phyloP scores from a whole-genome alignment of 179 eudicot species.

The Beta macrorhiza region DNA sequence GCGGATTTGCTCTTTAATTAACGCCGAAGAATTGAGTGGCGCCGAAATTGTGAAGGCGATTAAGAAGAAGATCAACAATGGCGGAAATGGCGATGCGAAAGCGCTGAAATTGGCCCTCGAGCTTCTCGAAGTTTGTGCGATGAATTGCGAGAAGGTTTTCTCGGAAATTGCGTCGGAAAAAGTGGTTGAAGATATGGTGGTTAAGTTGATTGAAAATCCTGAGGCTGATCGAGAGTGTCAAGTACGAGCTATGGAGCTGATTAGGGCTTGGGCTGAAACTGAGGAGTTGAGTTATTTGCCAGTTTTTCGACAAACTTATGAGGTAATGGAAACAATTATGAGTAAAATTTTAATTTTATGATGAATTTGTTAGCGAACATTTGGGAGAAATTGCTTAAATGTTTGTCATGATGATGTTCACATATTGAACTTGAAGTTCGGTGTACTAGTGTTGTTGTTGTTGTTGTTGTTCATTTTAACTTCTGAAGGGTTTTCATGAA shows the following conservation, averaged over 20 bases:
- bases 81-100: constrained; percentile 29
- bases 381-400: neutral
- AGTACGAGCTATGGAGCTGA: constrained; percentile 64
- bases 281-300: constrained; percentile 85
- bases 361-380: neutral
- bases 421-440: neutral
- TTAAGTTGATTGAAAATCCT: constrained; percentile 57
- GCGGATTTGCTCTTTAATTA: constrained; percentile 69
- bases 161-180: constrained; percentile 95
- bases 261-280: constrained; percentile 86
- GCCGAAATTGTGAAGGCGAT: constrained; percentile 64
- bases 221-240: constrained; percentile 50
- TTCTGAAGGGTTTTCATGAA: no score
- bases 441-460: neutral
- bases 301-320: constrained; percentile 74
- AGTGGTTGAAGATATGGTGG: constrained; percentile 78
- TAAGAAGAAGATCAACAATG: constrained; percentile 51
- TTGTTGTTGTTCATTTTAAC: no score
- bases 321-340: constrained; percentile 9
- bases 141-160: constrained; percentile 91
- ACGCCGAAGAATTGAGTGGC: constrained; percentile 53
- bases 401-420: neutral
- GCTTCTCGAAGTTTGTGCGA: constrained; percentile 67
- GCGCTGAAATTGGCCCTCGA: constrained; percentile 55
- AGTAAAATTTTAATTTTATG: neutral